Percentiles rank a stretch among this genome's conserved stretches.
These are phyloP conservation scores for Penicillium sp. DNA, from an alignment of 2,329 filamentous ascomycete species.

Conservation along the genomic window DNA sequence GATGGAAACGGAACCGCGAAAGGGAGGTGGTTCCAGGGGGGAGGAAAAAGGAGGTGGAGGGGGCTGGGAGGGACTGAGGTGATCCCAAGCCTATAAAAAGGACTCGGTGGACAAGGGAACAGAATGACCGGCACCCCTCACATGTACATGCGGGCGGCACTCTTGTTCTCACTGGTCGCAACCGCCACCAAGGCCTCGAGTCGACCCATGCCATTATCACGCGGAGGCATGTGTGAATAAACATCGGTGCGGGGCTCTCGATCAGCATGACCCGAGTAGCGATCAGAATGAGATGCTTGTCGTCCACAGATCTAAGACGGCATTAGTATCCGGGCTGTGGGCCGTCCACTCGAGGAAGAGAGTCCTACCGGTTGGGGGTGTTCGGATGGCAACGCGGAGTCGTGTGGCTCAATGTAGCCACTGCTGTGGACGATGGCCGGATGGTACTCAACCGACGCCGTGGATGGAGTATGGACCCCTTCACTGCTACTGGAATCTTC, in stretches of 20 bases:
- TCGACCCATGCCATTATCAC: constrained; percentile 40
- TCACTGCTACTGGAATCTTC: constrained; percentile 47
- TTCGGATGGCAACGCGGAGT: constrained; percentile 31
- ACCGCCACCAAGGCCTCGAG: constrained; percentile 48
- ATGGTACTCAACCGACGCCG: constrained; percentile 43
- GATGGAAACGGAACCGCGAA: too few species aligned
- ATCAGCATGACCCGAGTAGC: constrained; percentile 25
- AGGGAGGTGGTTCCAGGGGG: constrained; percentile 10
- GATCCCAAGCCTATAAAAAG: too few species aligned
- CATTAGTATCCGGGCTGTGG: constrained; percentile 25
- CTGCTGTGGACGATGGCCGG: constrained; percentile 45
- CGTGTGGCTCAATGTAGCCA: constrained; percentile 42
- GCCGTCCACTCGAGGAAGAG: constrained; percentile 20
- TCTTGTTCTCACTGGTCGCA: constrained; percentile 44
- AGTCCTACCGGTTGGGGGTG: constrained; percentile 38
- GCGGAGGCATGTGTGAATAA: constrained; percentile 23
- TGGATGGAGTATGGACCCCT: constrained; percentile 44
- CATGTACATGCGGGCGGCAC: constrained; percentile 28
- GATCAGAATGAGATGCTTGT: constrained; percentile 24
- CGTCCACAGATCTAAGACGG: constrained; percentile 31
- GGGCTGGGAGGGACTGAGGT: background rate
- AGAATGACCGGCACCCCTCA: constrained; percentile 9
- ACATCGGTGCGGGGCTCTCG: constrained; percentile 24
- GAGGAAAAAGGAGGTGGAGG: constrained; percentile 1
- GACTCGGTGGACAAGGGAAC: too few species aligned